These are phyloP conservation scores for Trametes polyzona DNA, from an alignment of 1,284 basidiomycete species.

Conservation along the genomic window DNA sequence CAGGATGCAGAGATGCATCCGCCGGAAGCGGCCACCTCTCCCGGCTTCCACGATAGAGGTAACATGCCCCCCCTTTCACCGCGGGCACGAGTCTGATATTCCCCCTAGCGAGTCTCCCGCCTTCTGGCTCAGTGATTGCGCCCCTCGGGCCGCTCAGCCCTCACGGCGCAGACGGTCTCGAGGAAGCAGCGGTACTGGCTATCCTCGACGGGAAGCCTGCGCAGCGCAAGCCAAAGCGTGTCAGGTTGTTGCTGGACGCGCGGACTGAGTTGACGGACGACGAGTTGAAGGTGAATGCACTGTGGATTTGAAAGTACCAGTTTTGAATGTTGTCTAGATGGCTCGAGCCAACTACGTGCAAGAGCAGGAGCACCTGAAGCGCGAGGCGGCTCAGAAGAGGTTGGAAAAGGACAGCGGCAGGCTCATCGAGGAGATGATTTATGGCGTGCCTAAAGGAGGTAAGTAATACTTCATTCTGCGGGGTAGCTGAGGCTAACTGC, in stretches of 20 bases:
- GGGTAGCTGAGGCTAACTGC: too few species aligned
- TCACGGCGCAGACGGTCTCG: slow-evolving; percentile 13
- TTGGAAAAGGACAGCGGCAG: slow-evolving; percentile 57
- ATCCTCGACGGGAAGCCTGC: slow-evolving; percentile 42
- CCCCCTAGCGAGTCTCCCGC: slow-evolving; percentile 12
- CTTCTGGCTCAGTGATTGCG: slow-evolving; percentile 29
- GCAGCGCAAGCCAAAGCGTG: slow-evolving; percentile 40
- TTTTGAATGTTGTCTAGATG: slow-evolving; percentile 41
- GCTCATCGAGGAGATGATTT: slow-evolving; percentile 66
- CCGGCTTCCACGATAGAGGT: neutral
- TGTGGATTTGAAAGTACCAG: neutral
- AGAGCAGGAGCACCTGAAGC: slow-evolving; percentile 57
- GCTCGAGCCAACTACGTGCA: slow-evolving; percentile 70
- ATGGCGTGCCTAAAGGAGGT: slow-evolving; percentile 70
- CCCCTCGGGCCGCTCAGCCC: slow-evolving; percentile 30
- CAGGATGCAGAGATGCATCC: slow-evolving; percentile 12
- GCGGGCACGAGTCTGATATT: neutral
- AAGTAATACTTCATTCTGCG: slow-evolving; percentile 29
- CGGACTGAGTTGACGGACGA: slow-evolving; percentile 79
- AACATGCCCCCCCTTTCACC: neutral
- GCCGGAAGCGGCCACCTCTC: neutral
- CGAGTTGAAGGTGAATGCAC: slow-evolving; percentile 61
- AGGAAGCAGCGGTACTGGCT: neutral
- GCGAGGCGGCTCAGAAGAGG: slow-evolving; percentile 54
- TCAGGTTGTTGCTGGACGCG: slow-evolving; percentile 53